phyloP scores from a whole-genome alignment of 441 rosid genomes.

The Aquilaria agallochum region DNA sequence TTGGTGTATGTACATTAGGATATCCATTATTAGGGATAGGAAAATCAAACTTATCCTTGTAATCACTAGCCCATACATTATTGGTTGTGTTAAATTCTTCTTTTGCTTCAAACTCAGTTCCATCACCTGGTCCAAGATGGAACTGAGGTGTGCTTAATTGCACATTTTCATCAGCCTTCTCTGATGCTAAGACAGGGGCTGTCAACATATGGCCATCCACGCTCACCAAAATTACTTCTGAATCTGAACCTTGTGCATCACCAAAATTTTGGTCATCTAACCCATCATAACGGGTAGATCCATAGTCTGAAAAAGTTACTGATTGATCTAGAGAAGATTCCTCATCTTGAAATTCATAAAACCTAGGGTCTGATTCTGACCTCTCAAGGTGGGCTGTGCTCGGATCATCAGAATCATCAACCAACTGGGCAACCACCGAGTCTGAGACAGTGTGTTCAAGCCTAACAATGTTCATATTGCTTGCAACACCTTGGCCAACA shows the following conservation, averaged over 20 bases:
- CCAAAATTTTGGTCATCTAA: slow-evolving; percentile 37
- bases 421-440: slow-evolving; percentile 37
- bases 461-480: slow-evolving; percentile 23
- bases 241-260: slow-evolving; percentile 46
- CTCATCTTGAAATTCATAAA: slow-evolving; percentile 69
- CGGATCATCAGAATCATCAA: slow-evolving; percentile 37
- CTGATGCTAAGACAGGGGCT: slow-evolving; percentile 71
- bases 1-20: slow-evolving; percentile 17
- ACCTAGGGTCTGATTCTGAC: slow-evolving; percentile 71
- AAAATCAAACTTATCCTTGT: slow-evolving; percentile 36
- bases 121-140: slow-evolving; percentile 79
- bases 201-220: slow-evolving; percentile 77
- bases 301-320: slow-evolving; percentile 43
- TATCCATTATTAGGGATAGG: slow-evolving; percentile 23
- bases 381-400: slow-evolving; percentile 39
- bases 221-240: slow-evolving; percentile 81
- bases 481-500: slow-evolving; percentile 13
- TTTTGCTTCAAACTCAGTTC: slow-evolving; percentile 49
- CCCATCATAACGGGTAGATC: slow-evolving; percentile 40
- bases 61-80: slow-evolving; percentile 46
- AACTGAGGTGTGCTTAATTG: slow-evolving; percentile 60
- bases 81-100: slow-evolving; percentile 54
- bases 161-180: slow-evolving; percentile 50
- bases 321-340: slow-evolving; percentile 43
- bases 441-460: slow-evolving; percentile 76